Evolutionary conservation across 495 filamentous ascomycete genomes (phyloP).

Genomic region (Platismatia glauca): DNA sequence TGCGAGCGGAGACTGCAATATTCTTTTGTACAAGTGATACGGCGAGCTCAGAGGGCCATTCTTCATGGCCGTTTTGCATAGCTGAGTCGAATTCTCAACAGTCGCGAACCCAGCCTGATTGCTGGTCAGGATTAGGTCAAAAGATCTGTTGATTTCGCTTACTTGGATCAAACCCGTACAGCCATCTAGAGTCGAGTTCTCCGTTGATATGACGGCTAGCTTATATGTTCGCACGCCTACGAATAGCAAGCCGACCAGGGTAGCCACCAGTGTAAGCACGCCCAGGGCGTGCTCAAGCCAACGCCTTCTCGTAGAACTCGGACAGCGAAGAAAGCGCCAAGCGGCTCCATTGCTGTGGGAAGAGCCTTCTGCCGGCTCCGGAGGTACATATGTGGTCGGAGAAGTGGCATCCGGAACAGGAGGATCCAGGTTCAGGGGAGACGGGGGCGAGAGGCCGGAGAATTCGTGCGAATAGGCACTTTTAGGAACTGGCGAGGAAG

Average conservation of each 20-base stretch:
- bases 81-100: neutral
- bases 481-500: neutral
- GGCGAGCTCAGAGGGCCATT: neutral
- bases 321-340: neutral
- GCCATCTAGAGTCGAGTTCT: neutral
- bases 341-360: neutral
- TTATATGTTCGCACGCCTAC: conserved; percentile 5
- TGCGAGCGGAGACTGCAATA: neutral
- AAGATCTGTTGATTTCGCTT: neutral
- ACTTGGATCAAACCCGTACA: neutral
- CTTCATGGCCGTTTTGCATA: neutral
- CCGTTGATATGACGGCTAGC: neutral
- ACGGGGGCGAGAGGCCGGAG: neutral
- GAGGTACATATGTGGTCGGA: neutral
- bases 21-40: neutral
- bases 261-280: neutral
- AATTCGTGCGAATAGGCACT: neutral
- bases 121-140: neutral
- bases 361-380: neutral
- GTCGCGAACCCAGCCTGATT: neutral
- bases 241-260: neutral
- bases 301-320: neutral
- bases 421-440: neutral
- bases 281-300: neutral
- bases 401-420: neutral